Evolutionary conservation across 495 filamentous ascomycete genomes (phyloP).

Genomic region (Hypomontagnella submonticulosa): DNA sequence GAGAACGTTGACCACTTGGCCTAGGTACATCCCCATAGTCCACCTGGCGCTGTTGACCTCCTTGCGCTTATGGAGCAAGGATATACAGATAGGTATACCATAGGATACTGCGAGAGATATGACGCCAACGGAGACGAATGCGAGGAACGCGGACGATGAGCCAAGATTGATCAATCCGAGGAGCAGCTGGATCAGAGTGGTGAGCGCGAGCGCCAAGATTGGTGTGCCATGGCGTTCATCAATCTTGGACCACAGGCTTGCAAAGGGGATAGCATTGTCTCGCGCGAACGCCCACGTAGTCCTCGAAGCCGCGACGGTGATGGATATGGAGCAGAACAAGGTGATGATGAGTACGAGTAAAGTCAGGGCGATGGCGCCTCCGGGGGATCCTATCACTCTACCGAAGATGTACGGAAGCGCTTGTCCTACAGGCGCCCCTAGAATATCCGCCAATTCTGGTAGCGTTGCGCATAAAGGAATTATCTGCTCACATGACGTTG

Average conservation of each 20-base stretch:
- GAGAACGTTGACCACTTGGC: constrained; percentile 58
- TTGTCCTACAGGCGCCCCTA: constrained; percentile 61
- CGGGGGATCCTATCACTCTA: constrained; percentile 61
- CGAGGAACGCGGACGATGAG: constrained; percentile 64
- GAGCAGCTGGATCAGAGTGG: constrained; percentile 62
- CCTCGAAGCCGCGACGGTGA: constrained; percentile 62
- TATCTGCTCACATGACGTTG: constrained; percentile 20
- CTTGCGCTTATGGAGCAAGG: constrained; percentile 37
- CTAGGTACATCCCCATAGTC: constrained; percentile 61
- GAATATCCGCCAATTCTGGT: constrained; percentile 57
- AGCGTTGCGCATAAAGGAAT: constrained; percentile 53
- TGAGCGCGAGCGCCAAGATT: constrained; percentile 64
- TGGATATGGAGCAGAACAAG: constrained; percentile 64
- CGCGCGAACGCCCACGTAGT: constrained; percentile 67
- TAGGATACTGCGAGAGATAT: constrained; percentile 71
- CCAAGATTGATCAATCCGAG: constrained; percentile 66
- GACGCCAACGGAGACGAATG: constrained; percentile 66
- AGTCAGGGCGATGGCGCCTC: constrained; percentile 73
- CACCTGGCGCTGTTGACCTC: constrained; percentile 63
- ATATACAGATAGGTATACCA: constrained; percentile 66
- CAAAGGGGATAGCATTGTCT: constrained; percentile 71
- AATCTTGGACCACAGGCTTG: constrained; percentile 66
- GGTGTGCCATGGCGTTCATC: constrained; percentile 58
- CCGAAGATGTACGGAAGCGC: constrained; percentile 66
- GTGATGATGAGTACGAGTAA: constrained; percentile 74